Conservation (phyloP, 148 eudicot genomes). For the Vaccinium myrtillus region DNA sequence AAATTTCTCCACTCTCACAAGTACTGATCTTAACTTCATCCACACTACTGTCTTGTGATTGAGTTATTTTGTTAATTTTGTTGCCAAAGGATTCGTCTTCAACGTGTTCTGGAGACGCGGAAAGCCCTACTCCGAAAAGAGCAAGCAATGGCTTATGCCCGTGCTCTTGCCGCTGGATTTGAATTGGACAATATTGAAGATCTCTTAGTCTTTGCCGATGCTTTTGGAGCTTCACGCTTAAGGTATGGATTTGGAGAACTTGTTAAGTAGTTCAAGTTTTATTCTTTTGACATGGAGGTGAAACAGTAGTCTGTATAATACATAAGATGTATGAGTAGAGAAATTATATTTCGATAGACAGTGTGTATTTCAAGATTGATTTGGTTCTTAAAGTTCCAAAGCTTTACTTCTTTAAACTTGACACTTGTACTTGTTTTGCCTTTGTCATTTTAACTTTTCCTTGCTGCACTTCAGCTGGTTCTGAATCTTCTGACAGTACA, state of each 20-base stretch:
- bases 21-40: background rate
- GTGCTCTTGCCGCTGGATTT: slow-evolving; percentile 61
- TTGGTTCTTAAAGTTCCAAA: background rate
- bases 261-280: background rate
- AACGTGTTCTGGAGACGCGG: slow-evolving; percentile 49
- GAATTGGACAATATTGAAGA: slow-evolving; percentile 45
- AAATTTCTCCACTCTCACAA: background rate
- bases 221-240: slow-evolving; percentile 56
- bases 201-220: slow-evolving; percentile 48
- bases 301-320: background rate
- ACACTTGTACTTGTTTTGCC: background rate
- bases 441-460: background rate
- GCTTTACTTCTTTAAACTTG: background rate
- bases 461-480: background rate
- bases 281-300: background rate
- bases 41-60: background rate
- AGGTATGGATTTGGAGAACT: slow-evolving; percentile 26
- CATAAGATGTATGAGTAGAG: background rate
- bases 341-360: background rate
- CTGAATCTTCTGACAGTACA: too few relatives aligned
- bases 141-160: slow-evolving; percentile 67
- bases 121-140: slow-evolving; percentile 53
- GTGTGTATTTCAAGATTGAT: background rate
- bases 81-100: slow-evolving; percentile 41
- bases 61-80: slow-evolving; percentile 18